Base-by-base conservation (phyloP, 2,329 filamentous ascomycete species). In the Dactylonectria macrodidyma region DNA sequence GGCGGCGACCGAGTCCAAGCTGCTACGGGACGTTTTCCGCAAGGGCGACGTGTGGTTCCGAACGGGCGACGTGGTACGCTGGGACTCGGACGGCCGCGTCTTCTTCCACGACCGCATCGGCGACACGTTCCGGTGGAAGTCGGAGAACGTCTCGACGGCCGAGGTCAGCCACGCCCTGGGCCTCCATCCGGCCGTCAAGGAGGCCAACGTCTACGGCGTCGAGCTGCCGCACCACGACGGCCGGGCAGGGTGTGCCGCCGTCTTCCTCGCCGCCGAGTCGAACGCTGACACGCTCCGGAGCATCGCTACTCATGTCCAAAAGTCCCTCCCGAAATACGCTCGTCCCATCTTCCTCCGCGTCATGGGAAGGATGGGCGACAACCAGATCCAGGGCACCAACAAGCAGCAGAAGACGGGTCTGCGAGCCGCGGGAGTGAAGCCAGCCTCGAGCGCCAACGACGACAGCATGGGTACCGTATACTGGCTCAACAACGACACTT, bases 151-250 rank as follows among this genome's bases (percentile, higher is more conserved):
- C 1, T 94, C 92, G 3, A 95, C 93, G 0, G 90, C 88, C 57
- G 94, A 97, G 79, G 95, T 97, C 19, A 88, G 91, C n/a, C 89
- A 95, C 76, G 89, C 89, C 0, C 81, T 97, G 0, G 91, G 93
- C 14, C 81, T 84, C 1, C 92, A 95, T 76, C 84, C 90, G 0
- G 84, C 84, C 1, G 85, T 97, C 14, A 83, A 87, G 36, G 94
- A 97, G 82, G 92, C 93, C 36, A 97, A 97, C 74, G 94, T 97
- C 33, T 97, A 97, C 76, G 94, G 94, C 44, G 93, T 97, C 2
- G 80, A 89, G 48, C 81, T 97, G 8, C 94, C 94, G 0, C 86
- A 93, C 71, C 93, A 97, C 76, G 94, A 97, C 75, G 94, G 94
- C 19, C 87, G 94, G 30, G 94, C 93, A 0, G 95, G 95, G 2